Evolutionary conservation across 495 filamentous ascomycete genomes (phyloP), one percentile per base, ranked within the genome.

Genomic region (Neurospora sublineolata): DNA sequence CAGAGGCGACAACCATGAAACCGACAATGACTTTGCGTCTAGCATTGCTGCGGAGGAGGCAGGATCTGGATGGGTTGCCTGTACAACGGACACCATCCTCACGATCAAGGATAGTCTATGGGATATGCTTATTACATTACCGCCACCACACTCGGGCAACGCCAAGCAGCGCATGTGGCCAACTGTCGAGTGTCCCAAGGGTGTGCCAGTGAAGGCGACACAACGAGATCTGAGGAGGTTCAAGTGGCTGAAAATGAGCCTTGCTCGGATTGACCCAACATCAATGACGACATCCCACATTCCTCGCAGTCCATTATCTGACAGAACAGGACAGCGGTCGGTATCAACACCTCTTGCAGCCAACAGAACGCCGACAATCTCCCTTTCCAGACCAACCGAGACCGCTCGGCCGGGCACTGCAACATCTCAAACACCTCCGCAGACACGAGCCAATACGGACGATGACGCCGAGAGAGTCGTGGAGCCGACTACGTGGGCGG

Each of bases 41-140:
- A 33, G 6, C 33, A 64, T 64, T 38, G 44, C 68, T 67, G 64
- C 73, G 20, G 81, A 84, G 14, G 90, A 89, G 41, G 78, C 81
- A 30, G 86, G 87, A 12, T 84, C 87, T 1, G 89, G 92, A 14
- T 98, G 94, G 94, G 87, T 97, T 64, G 95, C 95, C 1, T 97
- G 94, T 79, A 95, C 94, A 38, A 98, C 95, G 30, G 95, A 99
- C 79, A 93, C 89, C 76, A 91, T 99, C 69, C 85, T 99, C 41
- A 88, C 87, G 71, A 91, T 91, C 80, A 99, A 97, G 79, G 84
- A 88, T 37, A 84, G 89, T 20, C 89, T 98, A 23, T 99, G 92
- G 82, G 95, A 99, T 78, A 84, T 94, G 64, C 86, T 97, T 68
- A 87, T 97, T 73, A 92, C 90, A 18, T 83, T 97, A 72, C 93